Evolutionary conservation across 2,329 filamentous ascomycete genomes (phyloP).

Genomic region (Purpureocillium takamizusanense): DNA sequence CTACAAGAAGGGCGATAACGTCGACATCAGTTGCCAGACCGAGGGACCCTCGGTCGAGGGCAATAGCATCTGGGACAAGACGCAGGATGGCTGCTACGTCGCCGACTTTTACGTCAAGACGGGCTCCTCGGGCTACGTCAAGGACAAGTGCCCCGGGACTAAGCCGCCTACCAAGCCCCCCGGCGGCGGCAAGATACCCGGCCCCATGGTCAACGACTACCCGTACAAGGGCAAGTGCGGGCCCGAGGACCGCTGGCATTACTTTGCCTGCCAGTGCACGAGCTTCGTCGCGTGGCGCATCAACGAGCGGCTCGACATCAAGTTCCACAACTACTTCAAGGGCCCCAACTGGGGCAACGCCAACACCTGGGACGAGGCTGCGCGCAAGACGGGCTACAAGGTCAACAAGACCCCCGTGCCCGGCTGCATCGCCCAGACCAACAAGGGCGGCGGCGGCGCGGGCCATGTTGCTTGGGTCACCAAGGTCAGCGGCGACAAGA

Average conservation of each 20-base stretch:
- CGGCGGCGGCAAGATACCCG: slow-evolving; percentile 4
- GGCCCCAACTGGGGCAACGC: slow-evolving; percentile 11
- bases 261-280: slow-evolving; percentile 11
- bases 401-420: slow-evolving; percentile 8
- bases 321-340: slow-evolving; percentile 12
- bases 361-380: slow-evolving; percentile 11
- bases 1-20: slow-evolving; percentile 7
- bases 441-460: slow-evolving; percentile 2
- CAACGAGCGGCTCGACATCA: slow-evolving; percentile 10
- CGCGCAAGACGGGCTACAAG: slow-evolving; percentile 4
- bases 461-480: slow-evolving; percentile 11
- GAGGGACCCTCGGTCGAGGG: slow-evolving; percentile 7
- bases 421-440: slow-evolving; percentile 8
- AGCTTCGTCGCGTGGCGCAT: slow-evolving; percentile 13
- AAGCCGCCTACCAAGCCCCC: slow-evolving; percentile 1
- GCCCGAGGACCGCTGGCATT: slow-evolving; percentile 8
- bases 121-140: slow-evolving; percentile 6
- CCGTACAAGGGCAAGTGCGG: slow-evolving; percentile 11
- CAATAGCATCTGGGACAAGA: slow-evolving; percentile 9
- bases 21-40: slow-evolving; percentile 9
- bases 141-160: slow-evolving; percentile 1
- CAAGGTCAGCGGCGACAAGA: slow-evolving; percentile 7
- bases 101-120: slow-evolving; percentile 9
- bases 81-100: slow-evolving; percentile 8
- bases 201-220: slow-evolving; percentile 10